Evolutionary conservation across 1,284 basidiomycete genomes (phyloP), one percentile per base, ranked within the genome.

Genomic region (Cutaneotrichosporon dermatis): DNA sequence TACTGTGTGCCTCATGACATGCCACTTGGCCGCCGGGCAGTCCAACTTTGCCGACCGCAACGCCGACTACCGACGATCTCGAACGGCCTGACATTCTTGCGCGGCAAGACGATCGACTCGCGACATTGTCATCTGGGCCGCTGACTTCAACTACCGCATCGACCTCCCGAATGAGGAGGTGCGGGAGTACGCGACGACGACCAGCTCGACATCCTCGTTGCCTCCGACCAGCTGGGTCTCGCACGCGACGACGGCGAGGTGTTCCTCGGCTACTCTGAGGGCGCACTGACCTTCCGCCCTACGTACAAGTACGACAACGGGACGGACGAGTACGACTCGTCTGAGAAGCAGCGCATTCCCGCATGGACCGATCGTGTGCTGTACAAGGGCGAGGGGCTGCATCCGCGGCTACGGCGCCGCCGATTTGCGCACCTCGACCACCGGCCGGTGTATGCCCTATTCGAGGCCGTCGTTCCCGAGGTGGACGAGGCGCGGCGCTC

Each of bases 361-460:
- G 92, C 95, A 7, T 99, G 95, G 94, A 99, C 93, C 69, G 93
- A 97, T 79, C 88, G 93, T n/a, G 85, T 99, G 12, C 76, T 99
- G 54, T 96, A 88, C 80, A 86, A 85, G 62, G 92, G 92, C 8
- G 70, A 73, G 45, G 79, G 68, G 59, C 56, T 71, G 4, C 52
- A 65, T 8, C 33, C 66, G 72, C 40, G 66, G 69, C 2, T 84
- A 84, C 63, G 33, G 46, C 46, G 74, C 92, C 58, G 88, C 91
- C 15, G 90, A 95, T 66, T 79, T 99, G 62, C 83, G 82, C 69
- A 86, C 89, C 2, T 97, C 93, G 96, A 99, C 79, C 96, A 99
- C 75, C 86, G 89, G 67, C 96, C 96, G 69, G 94, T 99, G 1
- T 95, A 89, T 69, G 91, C 87, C 2, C 78, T 89, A 5, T 92